Conservation (phyloP, 495 filamentous ascomycete species). For the Penicillium nucicola region DNA sequence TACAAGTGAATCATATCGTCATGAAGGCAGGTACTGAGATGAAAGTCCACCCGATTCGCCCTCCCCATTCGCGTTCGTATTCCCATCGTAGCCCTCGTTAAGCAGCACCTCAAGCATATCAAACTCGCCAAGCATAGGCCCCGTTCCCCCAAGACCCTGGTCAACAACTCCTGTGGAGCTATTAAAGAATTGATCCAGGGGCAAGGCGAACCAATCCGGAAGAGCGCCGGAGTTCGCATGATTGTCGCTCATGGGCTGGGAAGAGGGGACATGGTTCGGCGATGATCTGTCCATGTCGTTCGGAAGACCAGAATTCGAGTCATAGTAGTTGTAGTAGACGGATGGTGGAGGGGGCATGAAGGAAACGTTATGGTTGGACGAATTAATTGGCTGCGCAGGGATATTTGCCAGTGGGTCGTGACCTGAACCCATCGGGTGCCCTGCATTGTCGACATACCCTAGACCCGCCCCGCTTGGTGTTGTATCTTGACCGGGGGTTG, state of each 20-base stretch:
- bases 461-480: conserved; percentile 21
- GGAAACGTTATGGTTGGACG: conserved; percentile 44
- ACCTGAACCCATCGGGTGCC: conserved; percentile 27
- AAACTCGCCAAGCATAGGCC: conserved; percentile 47
- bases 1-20: background rate
- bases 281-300: conserved; percentile 30
- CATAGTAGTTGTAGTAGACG: conserved; percentile 48
- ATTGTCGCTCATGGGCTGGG: conserved; percentile 30
- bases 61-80: conserved; percentile 20
- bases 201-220: conserved; percentile 47
- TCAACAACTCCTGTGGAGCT: conserved; percentile 47
- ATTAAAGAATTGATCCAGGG: conserved; percentile 51
- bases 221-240: conserved; percentile 30
- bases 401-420: conserved; percentile 46
- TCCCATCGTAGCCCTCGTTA: conserved; percentile 44
- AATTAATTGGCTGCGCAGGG: conserved; percentile 47
- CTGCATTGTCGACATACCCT: conserved; percentile 31
- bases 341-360: conserved; percentile 51
- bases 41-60: conserved; percentile 18
- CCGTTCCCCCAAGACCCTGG: conserved; percentile 46
- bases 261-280: conserved; percentile 25
- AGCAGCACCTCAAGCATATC: conserved; percentile 49
- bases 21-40: conserved; percentile 17
- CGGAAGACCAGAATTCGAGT: conserved; percentile 33
- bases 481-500: conserved; percentile 19